Base-by-base conservation (phyloP, 345 rosid species). In the Streptanthus diversifolius region DNA sequence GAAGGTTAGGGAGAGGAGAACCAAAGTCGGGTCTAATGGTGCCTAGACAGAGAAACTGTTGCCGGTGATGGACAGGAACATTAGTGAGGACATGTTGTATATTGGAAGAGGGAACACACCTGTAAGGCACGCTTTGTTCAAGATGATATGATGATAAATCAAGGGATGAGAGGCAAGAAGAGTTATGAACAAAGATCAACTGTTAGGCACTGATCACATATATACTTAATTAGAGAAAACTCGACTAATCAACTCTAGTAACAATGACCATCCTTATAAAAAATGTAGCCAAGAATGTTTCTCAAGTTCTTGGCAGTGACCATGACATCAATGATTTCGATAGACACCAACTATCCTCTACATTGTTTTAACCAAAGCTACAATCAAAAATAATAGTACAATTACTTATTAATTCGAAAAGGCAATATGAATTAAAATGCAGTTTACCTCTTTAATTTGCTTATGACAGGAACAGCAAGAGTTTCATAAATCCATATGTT, bases 1-100 rank as follows among this genome's bases (percentile, higher is more conserved):
- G 49, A 54, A 76, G 75, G 65, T 76, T 76, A 32, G 79, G 75
- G 35, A 76, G 58, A 52, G 62, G 64, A 52, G 57, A 41, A 19
- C 64, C 74, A 54, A 75, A 68, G 5, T 75, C 57, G 60, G 64
- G 57, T 14, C 74, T 67, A 52, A 75, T 57, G 11, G 63, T 30
- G 9, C 70, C 79, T n/a, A n/a, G n/a, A n/a, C n/a, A 0, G 70
- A 62, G 40, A 75, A 75, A 32, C 37, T 40, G 74, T 75, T 75
- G 39, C 49, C 2, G 37, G 74, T 68, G 2, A 75, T 67, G 17
- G 78, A 74, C 40, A 75, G 17, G 40, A 68, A 51, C 5, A 30
- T 14, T 18, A 75, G 40, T 15, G 65, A 69, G 29, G 74, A 68
- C 39, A 75, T 1, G 18, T 68, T 75, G 70, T 52, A 68, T 13